Conservation (phyloP, 2,329 filamentous ascomycete genomes). For the Fusarium sp. region DNA sequence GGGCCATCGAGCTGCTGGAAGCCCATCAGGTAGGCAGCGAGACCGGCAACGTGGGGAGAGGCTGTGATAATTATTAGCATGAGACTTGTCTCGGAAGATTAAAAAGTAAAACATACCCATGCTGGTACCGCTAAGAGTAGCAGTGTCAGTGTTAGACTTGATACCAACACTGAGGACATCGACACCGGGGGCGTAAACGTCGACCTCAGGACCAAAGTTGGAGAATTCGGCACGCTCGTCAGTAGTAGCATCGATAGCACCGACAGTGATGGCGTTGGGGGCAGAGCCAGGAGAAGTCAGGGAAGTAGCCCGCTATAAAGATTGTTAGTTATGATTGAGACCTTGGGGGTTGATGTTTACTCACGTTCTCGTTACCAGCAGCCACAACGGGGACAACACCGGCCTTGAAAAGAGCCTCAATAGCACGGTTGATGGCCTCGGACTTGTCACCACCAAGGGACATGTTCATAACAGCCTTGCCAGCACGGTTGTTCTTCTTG, state of each 20-base stretch:
- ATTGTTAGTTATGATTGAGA: conserved; percentile 16
- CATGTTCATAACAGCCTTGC: conserved; percentile 72
- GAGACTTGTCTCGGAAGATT: neutral
- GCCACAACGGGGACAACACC: conserved; percentile 69
- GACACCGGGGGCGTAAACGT: conserved; percentile 68
- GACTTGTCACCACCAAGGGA: conserved; percentile 66
- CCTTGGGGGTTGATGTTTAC: conserved; percentile 16
- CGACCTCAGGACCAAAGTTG: conserved; percentile 66
- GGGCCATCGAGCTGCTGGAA: conserved; percentile 61
- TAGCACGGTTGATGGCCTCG: conserved; percentile 64
- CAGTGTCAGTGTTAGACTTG: conserved; percentile 57
- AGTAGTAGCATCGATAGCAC: conserved; percentile 64
- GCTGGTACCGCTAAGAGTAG: conserved; percentile 64
- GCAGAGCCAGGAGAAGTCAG: conserved; percentile 66
- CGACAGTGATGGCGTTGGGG: conserved; percentile 67
- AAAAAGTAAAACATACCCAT: conserved; percentile 58
- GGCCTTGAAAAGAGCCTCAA: conserved; percentile 59
- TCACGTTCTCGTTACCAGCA: conserved; percentile 66
- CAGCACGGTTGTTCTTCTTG: conserved; percentile 52
- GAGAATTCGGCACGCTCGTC: conserved; percentile 65
- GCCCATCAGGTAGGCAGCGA: conserved; percentile 74
- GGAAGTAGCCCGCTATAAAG: conserved; percentile 57
- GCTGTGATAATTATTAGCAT: conserved; percentile 52
- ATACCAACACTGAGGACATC: conserved; percentile 65
- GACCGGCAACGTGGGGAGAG: conserved; percentile 73